Base-by-base conservation (phyloP, 2,329 filamentous ascomycete genomes). In the Colletotrichum navitas region DNA sequence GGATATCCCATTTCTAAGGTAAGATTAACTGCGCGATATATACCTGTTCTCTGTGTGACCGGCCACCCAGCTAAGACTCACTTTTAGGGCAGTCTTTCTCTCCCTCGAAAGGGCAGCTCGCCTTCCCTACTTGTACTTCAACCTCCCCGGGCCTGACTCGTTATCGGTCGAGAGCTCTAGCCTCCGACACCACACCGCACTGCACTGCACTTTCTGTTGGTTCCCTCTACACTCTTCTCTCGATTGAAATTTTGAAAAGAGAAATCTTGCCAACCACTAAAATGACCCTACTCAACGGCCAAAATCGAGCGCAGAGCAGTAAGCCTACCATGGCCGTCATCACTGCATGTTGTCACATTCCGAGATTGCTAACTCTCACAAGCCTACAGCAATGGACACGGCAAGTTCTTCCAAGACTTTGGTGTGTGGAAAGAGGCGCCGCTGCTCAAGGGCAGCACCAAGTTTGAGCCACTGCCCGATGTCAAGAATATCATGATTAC, bases 401-500 rank as follows among this genome's bases (percentile, higher is more conserved):
- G 76, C 68, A 82, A 80, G 71, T 88, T 88, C 78, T 86, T 87
- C 63, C 85, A 87, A 75, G 89, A 91, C 76, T 85, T 86, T 74
- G 90, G 90, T 47, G 81, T 93, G 72, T 94, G 92, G 91, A 90
- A 90, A 76, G 86, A 91, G 60, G 92, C 93, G 2, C 92, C 93
- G 24, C 79, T 94, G 36, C 84, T 94, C 66, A 90, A 80, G 14
- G 93, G 93, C 45, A 90, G 86, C 75, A 93, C 92, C 72, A 90
- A 88, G 74, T 95, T 92, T 75, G 88, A 91, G 77, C 90, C 92
- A 54, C 84, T 91, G 6, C 83, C 86, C 32, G 90, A 92, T 80
- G 90, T 93, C 66, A 92, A 89, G 81, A 95, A 94, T 78, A 94
- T 95, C 76, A 91, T 95, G 87, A 88, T 96, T 74, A 95, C 93